Evolutionary conservation across 495 filamentous ascomycete genomes (phyloP), one percentile per base, ranked within the genome.

Genomic region (Lasiosphaeria miniovina): DNA sequence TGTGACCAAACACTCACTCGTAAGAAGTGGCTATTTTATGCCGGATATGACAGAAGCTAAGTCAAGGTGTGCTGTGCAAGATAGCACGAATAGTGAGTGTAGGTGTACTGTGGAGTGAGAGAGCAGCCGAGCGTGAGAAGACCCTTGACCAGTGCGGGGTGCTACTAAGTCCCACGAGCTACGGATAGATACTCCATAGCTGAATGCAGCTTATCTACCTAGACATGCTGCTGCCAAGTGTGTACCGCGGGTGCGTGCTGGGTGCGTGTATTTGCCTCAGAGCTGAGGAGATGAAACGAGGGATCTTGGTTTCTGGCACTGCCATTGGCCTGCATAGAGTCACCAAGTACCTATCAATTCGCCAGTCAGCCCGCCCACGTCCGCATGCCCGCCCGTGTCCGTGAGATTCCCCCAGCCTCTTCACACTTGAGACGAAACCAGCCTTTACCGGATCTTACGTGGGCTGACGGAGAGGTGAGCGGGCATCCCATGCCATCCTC

Each of bases 281-380:
- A 41, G 34, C 35, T 54, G 52, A 54, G 43, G 43, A 56, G 24
- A 7, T 48, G 54, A 56, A 49, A 56, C 41, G 8, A 15, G 5
- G 24, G 34, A 32, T 35, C 14, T 35, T 35, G 51, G 11, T 34
- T 53, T 32, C 24, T 9, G 43, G 36, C 17, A 43, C 34, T 12
- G 36, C 24, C 12, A 40, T 56, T 56, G 54, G 54, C 54, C 35
- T 35, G 40, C 54, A 56, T 56, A 31, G 49, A 48, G 41, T 6
- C 8, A 32, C 7, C 24, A 33, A 36, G 6, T 41, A 31, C 15
- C 33, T 32, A 45, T 11, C 10, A 12, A 11, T 53, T 15, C 9
- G 3, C 41, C 34, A 9, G 14, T 8, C 10, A 9, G 54, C 7
- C 54, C 12, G 54, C 11, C 11, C 40, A 15, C n/a, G n/a, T 33